Evolutionary conservation across 345 rosid species (phyloP), one percentile per base, ranked within the genome.

Genomic region (Arabidopsis arenosa): DNA sequence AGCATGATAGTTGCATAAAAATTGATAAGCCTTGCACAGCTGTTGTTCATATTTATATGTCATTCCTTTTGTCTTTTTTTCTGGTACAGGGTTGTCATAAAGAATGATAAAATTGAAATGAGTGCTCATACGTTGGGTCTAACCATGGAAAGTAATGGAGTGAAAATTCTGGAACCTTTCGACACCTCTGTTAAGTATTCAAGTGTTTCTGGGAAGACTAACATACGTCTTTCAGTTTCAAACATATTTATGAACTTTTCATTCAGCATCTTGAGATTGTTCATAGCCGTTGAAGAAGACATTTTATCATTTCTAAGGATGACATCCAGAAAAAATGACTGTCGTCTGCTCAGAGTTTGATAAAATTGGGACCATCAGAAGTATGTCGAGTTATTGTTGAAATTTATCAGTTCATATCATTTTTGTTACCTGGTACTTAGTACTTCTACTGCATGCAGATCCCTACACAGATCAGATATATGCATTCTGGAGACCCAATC

Each of bases 71-170:
- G 62, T 78, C 54, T 37, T 75, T 66, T 68, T 28, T 28, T 28
- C 53, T 75, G 79, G 61, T 73, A 21, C 85, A 95, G 99, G 91
- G 68, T 95, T 80, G 83, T 83, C 55, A 39, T 89, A 78, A 95
- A 90, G 78, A 92, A 89, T 61, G 89, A 88, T 80, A 84, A 88
- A 66, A 74, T 81, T 76, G 97, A 95, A 77, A 82, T 92, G 91
- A 88, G 82, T 80, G 96, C 89, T 70, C 90, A 86, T 75, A 87
- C 83, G 39, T 82, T 89, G 75, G 97, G 97, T 81, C 87, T 95
- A 80, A 87, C 85, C 75, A 87, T 95, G 97, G 99, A 95, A 85
- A 92, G 99, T 79, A 90, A 87, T 83, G 97, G 97, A 83, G 87
- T 90, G 73, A 88, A 87, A 82, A 88, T 95, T 73, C 75, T 95